Evolutionary conservation across 1,284 basidiomycete species (phyloP).

Genomic region (Amylostereum areolatum): DNA sequence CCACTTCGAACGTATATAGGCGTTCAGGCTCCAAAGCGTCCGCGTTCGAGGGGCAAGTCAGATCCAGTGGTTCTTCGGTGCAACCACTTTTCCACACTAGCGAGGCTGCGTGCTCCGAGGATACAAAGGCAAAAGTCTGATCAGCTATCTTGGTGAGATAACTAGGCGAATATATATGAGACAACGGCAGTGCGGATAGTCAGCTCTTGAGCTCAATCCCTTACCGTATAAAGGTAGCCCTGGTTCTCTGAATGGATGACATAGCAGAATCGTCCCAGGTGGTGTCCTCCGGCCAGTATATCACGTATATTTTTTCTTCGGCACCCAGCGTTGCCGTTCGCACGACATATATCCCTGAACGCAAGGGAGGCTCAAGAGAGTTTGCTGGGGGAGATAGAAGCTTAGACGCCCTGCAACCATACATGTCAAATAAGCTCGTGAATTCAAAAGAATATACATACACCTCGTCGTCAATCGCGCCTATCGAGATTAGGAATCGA

Average conservation of each 20-base stretch:
- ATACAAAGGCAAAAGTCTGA: conserved; percentile 43
- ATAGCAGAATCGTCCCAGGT: conserved; percentile 51
- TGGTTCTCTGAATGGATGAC: conserved; percentile 41
- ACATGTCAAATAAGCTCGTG: too few species aligned
- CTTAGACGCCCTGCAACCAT: not conserved
- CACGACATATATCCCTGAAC: conserved; percentile 43
- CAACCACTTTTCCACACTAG: conserved; percentile 44
- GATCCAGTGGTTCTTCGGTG: too few species aligned
- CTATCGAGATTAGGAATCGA: conserved; percentile 31
- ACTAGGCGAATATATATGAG: conserved; percentile 18
- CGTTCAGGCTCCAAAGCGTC: conserved; percentile 24
- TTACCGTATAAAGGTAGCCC: conserved; percentile 58
- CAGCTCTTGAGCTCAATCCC: not conserved
- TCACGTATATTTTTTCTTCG: conserved; percentile 31
- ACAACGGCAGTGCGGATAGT: not conserved
- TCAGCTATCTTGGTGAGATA: conserved; percentile 54
- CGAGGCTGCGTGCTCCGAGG: conserved; percentile 33
- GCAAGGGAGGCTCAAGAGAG: conserved; percentile 16
- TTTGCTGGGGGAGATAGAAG: not conserved
- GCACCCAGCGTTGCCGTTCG: not conserved
- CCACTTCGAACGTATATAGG: conserved; percentile 49
- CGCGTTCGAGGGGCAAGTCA: too few species aligned
- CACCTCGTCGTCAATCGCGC: conserved; percentile 30
- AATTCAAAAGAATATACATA: conserved; percentile 18
- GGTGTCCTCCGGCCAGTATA: conserved; percentile 58